Conservation (phyloP, 305 asterid genomes). For the Fraxinus nigra region DNA sequence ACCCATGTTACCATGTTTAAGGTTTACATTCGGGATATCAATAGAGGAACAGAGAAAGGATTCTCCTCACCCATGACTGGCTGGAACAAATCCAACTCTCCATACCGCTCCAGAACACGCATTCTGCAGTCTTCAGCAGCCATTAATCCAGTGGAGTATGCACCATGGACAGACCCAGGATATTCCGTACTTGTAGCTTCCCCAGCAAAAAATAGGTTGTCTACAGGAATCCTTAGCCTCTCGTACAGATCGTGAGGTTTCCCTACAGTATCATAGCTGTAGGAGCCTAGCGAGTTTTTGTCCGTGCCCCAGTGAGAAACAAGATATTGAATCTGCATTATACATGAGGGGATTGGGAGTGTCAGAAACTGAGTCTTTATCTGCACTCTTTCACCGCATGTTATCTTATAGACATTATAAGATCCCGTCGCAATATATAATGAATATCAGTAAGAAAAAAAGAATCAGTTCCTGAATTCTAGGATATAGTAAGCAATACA, state of each 20-base stretch:
- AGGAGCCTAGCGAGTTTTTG: conserved; percentile 73
- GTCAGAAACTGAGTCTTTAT: neutral
- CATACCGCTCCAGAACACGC: conserved; percentile 92
- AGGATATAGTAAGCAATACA: neutral
- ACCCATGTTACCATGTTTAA: neutral
- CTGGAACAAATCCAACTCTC: conserved; percentile 81
- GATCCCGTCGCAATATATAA: neutral
- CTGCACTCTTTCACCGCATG: neutral
- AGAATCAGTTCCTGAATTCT: neutral
- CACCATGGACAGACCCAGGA: conserved; percentile 98
- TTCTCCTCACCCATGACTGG: conserved; percentile 54
- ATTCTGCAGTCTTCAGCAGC: conserved; percentile 98
- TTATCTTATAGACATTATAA: neutral
- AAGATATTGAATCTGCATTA: conserved; percentile 73
- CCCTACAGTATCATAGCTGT: conserved; percentile 88
- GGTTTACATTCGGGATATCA: conserved; percentile 63
- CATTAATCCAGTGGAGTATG: conserved; percentile 86
- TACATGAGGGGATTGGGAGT: neutral
- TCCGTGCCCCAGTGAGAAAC: conserved; percentile 98
- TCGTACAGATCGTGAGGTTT: conserved; percentile 84
- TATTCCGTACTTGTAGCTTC: conserved; percentile 87
- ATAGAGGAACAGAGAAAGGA: conserved; percentile 1
- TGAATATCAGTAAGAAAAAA: neutral
- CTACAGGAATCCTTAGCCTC: conserved; percentile 83
- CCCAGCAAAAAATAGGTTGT: conserved; percentile 91